Evolutionary conservation across 176 grass and related monocot species (phyloP), one percentile per base, ranked within the genome.

Genomic region (Guadua angustifolia): DNA sequence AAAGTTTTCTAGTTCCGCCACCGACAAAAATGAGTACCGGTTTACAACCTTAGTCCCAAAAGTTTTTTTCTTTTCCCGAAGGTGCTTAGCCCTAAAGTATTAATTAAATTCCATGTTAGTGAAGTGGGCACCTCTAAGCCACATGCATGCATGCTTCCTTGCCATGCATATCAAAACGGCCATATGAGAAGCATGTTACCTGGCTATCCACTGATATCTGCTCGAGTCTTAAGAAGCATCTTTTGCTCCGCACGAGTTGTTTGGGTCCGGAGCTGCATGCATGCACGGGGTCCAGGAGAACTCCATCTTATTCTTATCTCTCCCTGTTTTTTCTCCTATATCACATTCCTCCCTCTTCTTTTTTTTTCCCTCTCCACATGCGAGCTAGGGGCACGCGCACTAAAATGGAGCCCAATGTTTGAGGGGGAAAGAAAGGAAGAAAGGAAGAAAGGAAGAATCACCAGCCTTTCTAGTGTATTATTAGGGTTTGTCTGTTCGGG

Each of bases 401-500:
- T 88, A 62, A 26, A 63, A 72, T 79, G 75, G 75, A 63, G 74
- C 66, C 84, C 66, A 50, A 29, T 77, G 14, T 49, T 63, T 56
- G 26, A 63, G 60, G 13, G 58, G 14, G 13, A 32, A 29, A 6
- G 26, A 64, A 32, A 64, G 25, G 33, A 16, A 17, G n/a, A n/a
- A n/a, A n/a, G n/a, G 32, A 14, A 25, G 12, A 64, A 16, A 17
- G 4, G 63, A 58, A 45, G 44, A 77, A 17, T 15, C 52, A 62
- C 71, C 29, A 62, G 51, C 9, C 86, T 77, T 82, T 88, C 21
- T 46, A 69, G 60, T 75, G 67, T 77, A 77, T 42, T 18, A 66
- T 66, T 85, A 85, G 83, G 83, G 83, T 78, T 85, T 78, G 74
- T 78, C 73, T 59, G 73, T 47, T 69, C 47, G 64, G 7, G 7